These are phyloP conservation scores for Silybum marianum DNA, from an alignment of 129 eudicot species.

Conservation along the genomic window DNA sequence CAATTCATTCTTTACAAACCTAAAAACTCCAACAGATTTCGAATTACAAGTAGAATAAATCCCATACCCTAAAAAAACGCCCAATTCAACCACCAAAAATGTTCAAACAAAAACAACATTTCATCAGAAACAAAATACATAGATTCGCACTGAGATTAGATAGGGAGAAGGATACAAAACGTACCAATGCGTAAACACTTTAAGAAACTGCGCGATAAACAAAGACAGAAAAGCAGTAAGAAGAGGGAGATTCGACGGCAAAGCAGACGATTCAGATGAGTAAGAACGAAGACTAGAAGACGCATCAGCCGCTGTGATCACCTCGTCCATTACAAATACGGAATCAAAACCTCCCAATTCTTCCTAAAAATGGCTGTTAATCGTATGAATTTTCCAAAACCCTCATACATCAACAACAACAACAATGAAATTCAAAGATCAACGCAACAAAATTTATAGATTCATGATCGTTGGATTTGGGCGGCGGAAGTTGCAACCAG, in stretches of 20 bases:
- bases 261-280: conserved; percentile 46
- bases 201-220: conserved; percentile 82
- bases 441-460: not conserved
- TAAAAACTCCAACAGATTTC: not conserved
- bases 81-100: conserved; percentile 3
- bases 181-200: conserved; percentile 81
- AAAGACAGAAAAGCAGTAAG: conserved; percentile 68
- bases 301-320: conserved; percentile 64
- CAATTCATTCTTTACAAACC: not conserved
- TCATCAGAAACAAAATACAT: not conserved
- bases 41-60: not conserved
- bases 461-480: conserved; percentile 8
- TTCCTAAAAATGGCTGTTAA: conserved; percentile 7
- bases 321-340: conserved; percentile 49
- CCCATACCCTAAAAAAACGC: conserved; percentile 5
- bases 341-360: not conserved
- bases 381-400: conserved; percentile 25
- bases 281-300: conserved; percentile 53
- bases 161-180: not conserved
- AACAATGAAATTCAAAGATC: not conserved
- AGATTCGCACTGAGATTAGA: not conserved
- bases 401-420: conserved; percentile 21
- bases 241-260: conserved; percentile 67
- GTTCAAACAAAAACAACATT: not conserved
- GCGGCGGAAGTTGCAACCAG: not conserved